A percentile compares a stretch with the other conserved stretches of the same genome.
Evolutionary conservation across 169 alveolate genomes (phyloP).

Genomic region (Condylostoma magnum): DNA sequence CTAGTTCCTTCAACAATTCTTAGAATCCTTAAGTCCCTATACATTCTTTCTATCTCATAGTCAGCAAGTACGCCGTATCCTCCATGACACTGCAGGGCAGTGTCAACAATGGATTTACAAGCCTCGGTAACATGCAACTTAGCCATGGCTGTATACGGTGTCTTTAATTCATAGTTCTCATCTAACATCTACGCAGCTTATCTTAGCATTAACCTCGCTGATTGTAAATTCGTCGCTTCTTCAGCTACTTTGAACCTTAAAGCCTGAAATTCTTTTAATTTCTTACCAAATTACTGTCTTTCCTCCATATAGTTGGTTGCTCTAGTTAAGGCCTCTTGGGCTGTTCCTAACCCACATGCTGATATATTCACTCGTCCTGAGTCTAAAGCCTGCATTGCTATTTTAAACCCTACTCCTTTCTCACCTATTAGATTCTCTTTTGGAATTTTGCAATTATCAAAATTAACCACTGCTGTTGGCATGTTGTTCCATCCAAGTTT

Average conservation of each 20-base stretch:
- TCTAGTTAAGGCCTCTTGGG: slow-evolving; percentile 55
- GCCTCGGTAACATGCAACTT: slow-evolving; percentile 68
- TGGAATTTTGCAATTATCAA: slow-evolving; percentile 77
- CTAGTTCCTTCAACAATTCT: slow-evolving; percentile 76
- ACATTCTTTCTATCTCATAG: slow-evolving; percentile 58
- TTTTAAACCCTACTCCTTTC: slow-evolving; percentile 71
- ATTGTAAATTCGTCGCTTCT: slow-evolving; percentile 44
- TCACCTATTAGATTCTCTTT: slow-evolving; percentile 53
- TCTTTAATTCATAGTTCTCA: slow-evolving; percentile 41
- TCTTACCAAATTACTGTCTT: slow-evolving; percentile 65
- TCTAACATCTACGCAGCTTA: slow-evolving; percentile 64
- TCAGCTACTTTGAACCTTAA: slow-evolving; percentile 67
- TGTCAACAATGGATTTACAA: slow-evolving; percentile 61
- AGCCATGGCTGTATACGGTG: slow-evolving; percentile 71
- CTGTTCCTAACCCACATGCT: slow-evolving; percentile 69
- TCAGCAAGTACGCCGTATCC: slow-evolving; percentile 74
- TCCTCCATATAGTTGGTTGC: slow-evolving; percentile 56
- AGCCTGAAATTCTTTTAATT: slow-evolving; percentile 46
- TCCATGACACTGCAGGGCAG: slow-evolving; percentile 70
- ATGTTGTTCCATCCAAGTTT: slow-evolving; percentile 78
- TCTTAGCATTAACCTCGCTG: slow-evolving; percentile 69
- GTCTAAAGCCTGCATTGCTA: slow-evolving; percentile 75
- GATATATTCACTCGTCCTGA: slow-evolving; percentile 80
- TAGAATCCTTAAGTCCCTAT: slow-evolving; percentile 77
- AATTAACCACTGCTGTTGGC: slow-evolving; percentile 59